These are phyloP conservation scores for Chenopodium formosanum DNA, from an alignment of 148 eudicot species.

Conservation along the genomic window DNA sequence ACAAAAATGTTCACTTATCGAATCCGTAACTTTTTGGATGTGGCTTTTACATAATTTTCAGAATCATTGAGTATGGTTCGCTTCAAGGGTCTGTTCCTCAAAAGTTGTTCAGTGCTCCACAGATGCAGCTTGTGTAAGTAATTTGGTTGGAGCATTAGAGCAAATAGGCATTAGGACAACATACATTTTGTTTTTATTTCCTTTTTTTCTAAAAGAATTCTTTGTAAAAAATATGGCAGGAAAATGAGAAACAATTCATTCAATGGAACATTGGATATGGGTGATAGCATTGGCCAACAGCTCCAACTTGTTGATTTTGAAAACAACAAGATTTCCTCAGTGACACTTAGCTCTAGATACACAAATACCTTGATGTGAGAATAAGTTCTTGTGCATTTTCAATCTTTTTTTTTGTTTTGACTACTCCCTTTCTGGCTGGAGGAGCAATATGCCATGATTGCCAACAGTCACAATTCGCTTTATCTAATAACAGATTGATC, in stretches of 20 bases:
- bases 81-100: conserved; percentile 69
- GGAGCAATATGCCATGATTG: background rate
- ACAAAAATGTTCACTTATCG: background rate
- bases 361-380: conserved; percentile 69
- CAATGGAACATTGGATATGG: conserved; percentile 66
- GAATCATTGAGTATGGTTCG: conserved; percentile 66
- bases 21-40: background rate
- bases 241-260: conserved; percentile 74
- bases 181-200: background rate
- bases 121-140: conserved; percentile 73
- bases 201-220: background rate
- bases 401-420: background rate
- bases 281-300: conserved; percentile 57
- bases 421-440: background rate
- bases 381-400: conserved; percentile 6
- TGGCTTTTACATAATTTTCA: conserved; percentile 27
- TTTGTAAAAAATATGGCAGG: conserved; percentile 38
- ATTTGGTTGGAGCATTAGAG: background rate
- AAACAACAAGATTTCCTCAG: conserved; percentile 65
- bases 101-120: conserved; percentile 55
- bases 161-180: background rate
- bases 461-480: background rate
- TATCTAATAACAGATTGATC: conserved; percentile 49
- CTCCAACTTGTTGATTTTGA: conserved; percentile 77
- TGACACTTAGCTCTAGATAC: conserved; percentile 68